Percentiles rank a stretch among this genome's conserved stretches.
Evolutionary conservation across 371 early-diverging fungal genomes (phyloP).

Genomic region (Dichotomocladium elegans): DNA sequence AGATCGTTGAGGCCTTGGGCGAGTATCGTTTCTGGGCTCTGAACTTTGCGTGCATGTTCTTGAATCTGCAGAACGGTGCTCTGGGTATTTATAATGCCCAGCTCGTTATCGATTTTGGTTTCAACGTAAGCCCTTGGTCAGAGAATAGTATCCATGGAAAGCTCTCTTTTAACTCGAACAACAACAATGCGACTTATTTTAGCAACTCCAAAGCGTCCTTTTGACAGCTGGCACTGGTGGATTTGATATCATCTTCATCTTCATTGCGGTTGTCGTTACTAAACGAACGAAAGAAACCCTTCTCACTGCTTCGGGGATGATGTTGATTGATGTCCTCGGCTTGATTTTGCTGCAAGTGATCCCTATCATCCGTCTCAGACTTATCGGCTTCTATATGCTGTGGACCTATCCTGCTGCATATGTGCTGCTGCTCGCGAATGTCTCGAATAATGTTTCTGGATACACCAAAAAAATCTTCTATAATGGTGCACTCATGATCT

Average conservation of each 20-base stretch:
- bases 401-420: constrained; percentile 24
- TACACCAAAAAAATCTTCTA: constrained; percentile 27
- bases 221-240: constrained; percentile 26
- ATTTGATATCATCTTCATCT: constrained; percentile 25
- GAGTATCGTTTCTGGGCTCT: constrained; percentile 33
- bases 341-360: constrained; percentile 26
- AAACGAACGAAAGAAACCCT: constrained; percentile 18
- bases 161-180: too few species aligned
- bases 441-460: constrained; percentile 16
- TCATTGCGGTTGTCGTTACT: constrained; percentile 11
- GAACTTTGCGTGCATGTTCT: constrained; percentile 21
- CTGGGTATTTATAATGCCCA: constrained; percentile 30
- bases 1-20: constrained; percentile 33
- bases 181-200: too few species aligned
- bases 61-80: constrained; percentile 36
- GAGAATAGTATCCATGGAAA: too few species aligned
- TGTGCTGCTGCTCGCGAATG: constrained; percentile 21
- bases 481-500: constrained; percentile 22
- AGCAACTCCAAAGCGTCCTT: constrained; percentile 29
- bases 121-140: constrained; percentile 31
- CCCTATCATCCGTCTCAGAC: constrained; percentile 20
- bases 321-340: constrained; percentile 27
- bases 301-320: constrained; percentile 17
- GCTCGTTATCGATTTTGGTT: constrained; percentile 30
- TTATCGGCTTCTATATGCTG: constrained; percentile 24